Conservation (phyloP, 257 asterid species). For the Solanum pinnatisectum region DNA sequence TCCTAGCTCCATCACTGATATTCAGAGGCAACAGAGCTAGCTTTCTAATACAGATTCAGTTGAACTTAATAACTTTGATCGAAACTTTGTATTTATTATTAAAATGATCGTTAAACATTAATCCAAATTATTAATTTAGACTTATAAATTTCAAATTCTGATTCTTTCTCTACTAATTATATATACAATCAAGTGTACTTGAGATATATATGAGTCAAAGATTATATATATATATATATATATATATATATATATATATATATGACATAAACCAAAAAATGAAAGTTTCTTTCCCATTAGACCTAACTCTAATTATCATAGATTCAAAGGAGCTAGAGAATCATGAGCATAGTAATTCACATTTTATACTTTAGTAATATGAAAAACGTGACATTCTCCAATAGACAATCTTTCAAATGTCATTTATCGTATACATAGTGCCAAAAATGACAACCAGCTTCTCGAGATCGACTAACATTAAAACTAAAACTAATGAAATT, state of each 20-base stretch:
- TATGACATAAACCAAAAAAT: not conserved
- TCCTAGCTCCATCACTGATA: not conserved
- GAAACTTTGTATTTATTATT: not conserved
- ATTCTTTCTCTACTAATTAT: not conserved
- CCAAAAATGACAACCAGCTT: not conserved
- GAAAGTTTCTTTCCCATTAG: not conserved
- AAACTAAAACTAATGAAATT: not conserved
- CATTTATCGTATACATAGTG: not conserved
- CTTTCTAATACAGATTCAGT: fast-evolving
- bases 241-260: not conserved
- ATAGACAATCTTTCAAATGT: not conserved
- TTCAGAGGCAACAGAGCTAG: not conserved
- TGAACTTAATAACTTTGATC: not conserved
- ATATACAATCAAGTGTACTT: not conserved
- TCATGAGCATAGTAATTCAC: not conserved
- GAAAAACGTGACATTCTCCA: not conserved
- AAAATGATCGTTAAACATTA: not conserved
- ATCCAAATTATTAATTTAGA: not conserved
- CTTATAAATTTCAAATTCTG: not conserved
- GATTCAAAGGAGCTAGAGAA: not conserved
- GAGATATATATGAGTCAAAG: not conserved
- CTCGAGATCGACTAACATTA: not conserved
- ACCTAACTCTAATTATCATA: not conserved
- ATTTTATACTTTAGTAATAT: not conserved
- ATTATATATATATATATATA: not conserved